Base-by-base conservation (phyloP, 257 asterid species). In the Forsythia suspensa region DNA sequence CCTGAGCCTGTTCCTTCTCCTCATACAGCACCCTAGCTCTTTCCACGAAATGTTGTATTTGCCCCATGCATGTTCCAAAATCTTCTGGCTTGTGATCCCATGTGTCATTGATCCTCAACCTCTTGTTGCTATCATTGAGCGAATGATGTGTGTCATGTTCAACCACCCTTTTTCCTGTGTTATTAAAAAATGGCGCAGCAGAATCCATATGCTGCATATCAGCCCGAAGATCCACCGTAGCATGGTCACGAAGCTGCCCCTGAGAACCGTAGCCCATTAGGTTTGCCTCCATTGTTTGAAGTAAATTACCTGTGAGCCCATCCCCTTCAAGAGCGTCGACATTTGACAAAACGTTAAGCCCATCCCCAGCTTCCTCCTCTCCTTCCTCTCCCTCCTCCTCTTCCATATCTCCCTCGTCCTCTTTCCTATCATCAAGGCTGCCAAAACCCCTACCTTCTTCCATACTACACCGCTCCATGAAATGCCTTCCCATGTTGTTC, bases 221-320 rank as follows among this genome's bases (percentile, higher is more conserved):
- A 74, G 74, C 82, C 71, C 84, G 80, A 70, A 83, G 74, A 75
- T 86, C 85, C 77, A 82, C 76, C 0, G 90, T 82, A 74, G 92
- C 73, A n/a, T 88, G 85, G 79, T 72, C 82, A 72, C 46, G 86
- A 79, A 83, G 85, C 63, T 85, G 92, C 71, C 83, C 90, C 48
- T 89, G 94, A 5, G 97, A 83, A 77, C 66, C 42, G 40, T 86
- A 90, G 69, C 73, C 80, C 24, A 89, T 82, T 36, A 86, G 90
- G 81, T 73, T 83, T 41, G 72, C 76, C 66, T 88, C 96, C 91
- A 91, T 74, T 43, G 85, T 84, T 83, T 88, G 91, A 76, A 95
- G 91, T 48, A 87, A 86, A 84, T 92, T 92, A 15, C 95, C 97
- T 0, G 94, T 82, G 71, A 83, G 83, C 24, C 87, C 97, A 29